A percentile compares a stretch with the other conserved stretches of the same genome.
Evolutionary conservation across 129 eudicot genomes (phyloP).

Genomic region (Ambrosia trifida): DNA sequence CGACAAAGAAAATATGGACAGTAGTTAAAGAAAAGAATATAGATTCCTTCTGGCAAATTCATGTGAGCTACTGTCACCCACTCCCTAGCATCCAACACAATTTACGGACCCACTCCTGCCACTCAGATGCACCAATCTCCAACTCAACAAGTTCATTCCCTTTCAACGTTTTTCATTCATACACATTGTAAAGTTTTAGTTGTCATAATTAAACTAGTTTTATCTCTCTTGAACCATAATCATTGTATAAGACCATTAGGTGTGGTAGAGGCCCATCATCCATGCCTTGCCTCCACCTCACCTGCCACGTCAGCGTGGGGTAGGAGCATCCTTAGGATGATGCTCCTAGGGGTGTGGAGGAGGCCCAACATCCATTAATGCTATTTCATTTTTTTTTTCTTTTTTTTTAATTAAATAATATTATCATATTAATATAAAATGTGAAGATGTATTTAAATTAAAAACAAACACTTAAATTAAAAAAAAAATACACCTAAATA

Average conservation of each 20-base stretch:
- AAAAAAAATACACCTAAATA: too few species aligned
- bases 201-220: neutral
- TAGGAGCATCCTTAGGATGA: too few species aligned
- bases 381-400: too few species aligned
- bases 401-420: too few species aligned
- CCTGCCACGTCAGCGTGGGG: too few species aligned
- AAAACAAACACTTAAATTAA: too few species aligned
- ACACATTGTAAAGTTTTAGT: conserved; percentile 12
- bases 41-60: conserved; percentile 42
- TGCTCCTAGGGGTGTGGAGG: too few species aligned
- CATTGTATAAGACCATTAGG: neutral
- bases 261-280: too few species aligned
- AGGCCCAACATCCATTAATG: too few species aligned
- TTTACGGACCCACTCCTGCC: conserved; percentile 32
- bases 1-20: conserved; percentile 14
- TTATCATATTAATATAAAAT: too few species aligned
- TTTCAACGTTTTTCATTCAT: conserved; percentile 31
- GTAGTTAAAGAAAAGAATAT: conserved; percentile 22
- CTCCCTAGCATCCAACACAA: conserved; percentile 50
- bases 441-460: too few species aligned
- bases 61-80: conserved; percentile 61
- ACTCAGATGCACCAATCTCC: conserved; percentile 24
- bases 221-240: neutral
- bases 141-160: conserved; percentile 30
- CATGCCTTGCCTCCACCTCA: too few species aligned